A percentile compares a stretch with the other conserved stretches of the same genome.
Evolutionary conservation across 306 rosid genomes (phyloP).

Genomic region (Begonia loranthoides): DNA sequence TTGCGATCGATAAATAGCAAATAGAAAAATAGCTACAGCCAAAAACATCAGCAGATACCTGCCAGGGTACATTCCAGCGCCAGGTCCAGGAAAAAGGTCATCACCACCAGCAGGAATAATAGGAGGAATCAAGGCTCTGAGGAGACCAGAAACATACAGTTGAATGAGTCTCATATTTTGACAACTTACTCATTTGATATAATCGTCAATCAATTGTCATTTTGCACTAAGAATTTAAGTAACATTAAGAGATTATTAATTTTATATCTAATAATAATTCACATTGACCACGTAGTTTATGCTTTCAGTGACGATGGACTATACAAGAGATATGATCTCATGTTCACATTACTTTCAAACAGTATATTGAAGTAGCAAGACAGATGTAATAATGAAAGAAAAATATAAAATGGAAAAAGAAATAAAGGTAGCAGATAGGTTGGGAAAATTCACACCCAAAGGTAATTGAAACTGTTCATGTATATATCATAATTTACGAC

Average conservation of each 20-base stretch:
- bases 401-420: no score
- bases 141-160: constrained; percentile 10
- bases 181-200: neutral
- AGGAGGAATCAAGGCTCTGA: constrained; percentile 44
- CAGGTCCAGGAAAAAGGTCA: constrained; percentile 68
- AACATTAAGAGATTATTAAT: neutral
- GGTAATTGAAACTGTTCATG: no score
- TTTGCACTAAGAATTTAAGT: neutral
- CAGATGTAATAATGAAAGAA: no score
- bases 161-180: constrained; percentile 5
- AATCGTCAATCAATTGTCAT: neutral
- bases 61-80: constrained; percentile 56
- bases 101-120: constrained; percentile 33
- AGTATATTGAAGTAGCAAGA: no score
- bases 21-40: neutral
- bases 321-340: no score
- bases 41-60: constrained; percentile 23
- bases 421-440: no score
- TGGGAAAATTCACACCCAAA: no score
- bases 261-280: no score
- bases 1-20: neutral
- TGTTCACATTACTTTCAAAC: no score
- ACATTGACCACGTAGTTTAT: no score
- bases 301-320: no score
- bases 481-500: no score